phyloP scores from a whole-genome alignment of 352 stramenopile genomes.

The Phytophthora sp. region DNA sequence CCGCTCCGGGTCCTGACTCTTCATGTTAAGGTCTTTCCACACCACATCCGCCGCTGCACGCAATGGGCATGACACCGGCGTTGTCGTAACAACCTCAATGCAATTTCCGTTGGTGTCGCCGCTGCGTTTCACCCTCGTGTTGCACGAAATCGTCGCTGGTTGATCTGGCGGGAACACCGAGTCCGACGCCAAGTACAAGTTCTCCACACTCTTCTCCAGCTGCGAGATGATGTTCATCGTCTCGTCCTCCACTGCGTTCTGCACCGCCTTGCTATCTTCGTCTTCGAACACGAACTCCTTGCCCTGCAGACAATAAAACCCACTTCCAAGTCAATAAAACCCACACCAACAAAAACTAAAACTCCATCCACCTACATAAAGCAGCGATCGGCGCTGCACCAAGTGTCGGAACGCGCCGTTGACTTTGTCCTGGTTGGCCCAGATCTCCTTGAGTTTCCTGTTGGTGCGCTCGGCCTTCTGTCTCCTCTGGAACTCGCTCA shows the following conservation, averaged over 20 bases:
- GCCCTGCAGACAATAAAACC: constrained; percentile 18
- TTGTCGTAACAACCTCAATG: constrained; percentile 39
- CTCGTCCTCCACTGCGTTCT: constrained; percentile 21
- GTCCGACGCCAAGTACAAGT: constrained; percentile 35
- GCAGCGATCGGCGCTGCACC: constrained; percentile 28
- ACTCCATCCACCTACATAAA: constrained; percentile 21
- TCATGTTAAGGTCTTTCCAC: constrained; percentile 40
- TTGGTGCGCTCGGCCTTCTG: constrained; percentile 36
- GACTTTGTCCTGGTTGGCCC: constrained; percentile 37
- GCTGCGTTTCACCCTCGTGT: constrained; percentile 31
- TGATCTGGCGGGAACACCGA: constrained; percentile 34
- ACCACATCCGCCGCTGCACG: constrained; percentile 24
- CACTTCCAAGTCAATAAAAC: constrained; percentile 9
- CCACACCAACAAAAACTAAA: constrained; percentile 2
- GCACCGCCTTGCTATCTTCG: constrained; percentile 1
- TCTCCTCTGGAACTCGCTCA: constrained; percentile 32
- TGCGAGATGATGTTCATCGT: constrained; percentile 34
- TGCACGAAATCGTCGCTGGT: constrained; percentile 34
- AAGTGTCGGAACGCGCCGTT: constrained; percentile 33
- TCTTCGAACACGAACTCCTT: constrained; percentile 35
- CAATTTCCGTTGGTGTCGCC: constrained; percentile 28
- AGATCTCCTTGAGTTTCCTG: constrained; percentile 42
- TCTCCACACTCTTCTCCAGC: constrained; percentile 36
- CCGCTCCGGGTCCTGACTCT: constrained; percentile 34
- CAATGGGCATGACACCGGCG: constrained; percentile 27